phyloP scores from a whole-genome alignment of 2,329 filamentous ascomycete genomes.

The Dactylellina parvicollis region DNA sequence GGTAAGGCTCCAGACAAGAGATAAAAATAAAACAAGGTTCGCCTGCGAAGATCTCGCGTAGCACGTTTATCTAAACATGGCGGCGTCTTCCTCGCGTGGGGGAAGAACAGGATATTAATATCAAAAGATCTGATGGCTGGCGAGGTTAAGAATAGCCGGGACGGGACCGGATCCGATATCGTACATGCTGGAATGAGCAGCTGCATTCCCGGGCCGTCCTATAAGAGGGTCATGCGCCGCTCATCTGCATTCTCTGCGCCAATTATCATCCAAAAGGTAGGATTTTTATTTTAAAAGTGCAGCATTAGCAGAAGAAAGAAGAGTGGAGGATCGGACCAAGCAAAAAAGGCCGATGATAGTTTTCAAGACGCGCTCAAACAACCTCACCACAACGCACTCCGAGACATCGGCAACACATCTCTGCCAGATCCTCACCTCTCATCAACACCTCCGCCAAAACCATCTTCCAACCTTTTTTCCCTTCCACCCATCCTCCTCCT shows the following conservation, averaged over 20 bases:
- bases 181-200: not conserved
- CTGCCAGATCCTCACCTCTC: conserved; percentile 14
- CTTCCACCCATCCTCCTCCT: not conserved
- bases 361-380: conserved; percentile 36
- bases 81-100: not conserved
- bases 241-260: not conserved
- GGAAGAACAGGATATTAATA: not conserved
- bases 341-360: not conserved
- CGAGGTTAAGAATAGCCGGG: not conserved
- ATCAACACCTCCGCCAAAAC: conserved; percentile 21
- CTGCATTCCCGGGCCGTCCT: conserved; percentile 3
- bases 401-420: conserved; percentile 27
- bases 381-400: conserved; percentile 23
- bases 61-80: too few species aligned
- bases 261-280: too few species aligned
- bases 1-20: too few species aligned
- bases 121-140: not conserved
- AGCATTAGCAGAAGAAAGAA: not conserved
- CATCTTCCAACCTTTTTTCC: not conserved
- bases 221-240: not conserved
- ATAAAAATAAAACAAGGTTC: too few species aligned
- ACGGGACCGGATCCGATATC: not conserved
- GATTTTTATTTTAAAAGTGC: too few species aligned
- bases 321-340: too few species aligned
- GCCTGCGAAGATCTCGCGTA: too few species aligned